phyloP scores from a whole-genome alignment of 352 stramenopile genomes.

The Saprolegnia diclina region DNA sequence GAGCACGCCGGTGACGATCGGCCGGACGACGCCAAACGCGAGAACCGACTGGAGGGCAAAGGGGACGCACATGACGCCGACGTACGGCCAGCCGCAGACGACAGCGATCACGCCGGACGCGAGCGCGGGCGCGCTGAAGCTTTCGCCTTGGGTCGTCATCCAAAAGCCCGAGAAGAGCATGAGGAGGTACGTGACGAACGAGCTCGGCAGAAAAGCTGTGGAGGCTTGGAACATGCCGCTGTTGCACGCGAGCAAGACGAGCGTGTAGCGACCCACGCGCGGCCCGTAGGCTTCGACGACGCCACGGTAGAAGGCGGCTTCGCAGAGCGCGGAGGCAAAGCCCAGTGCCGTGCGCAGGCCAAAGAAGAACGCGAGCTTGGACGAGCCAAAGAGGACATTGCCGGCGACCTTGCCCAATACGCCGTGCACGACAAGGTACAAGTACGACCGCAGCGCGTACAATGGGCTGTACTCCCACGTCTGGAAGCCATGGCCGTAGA shows the following conservation, averaged over 20 bases:
- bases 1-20: conserved; percentile 41
- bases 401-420: conserved; percentile 38
- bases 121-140: conserved; percentile 48
- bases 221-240: conserved; percentile 91
- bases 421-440: conserved; percentile 82
- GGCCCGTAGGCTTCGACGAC: conserved; percentile 55
- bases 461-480: conserved; percentile 89
- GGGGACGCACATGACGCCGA: conserved; percentile 93
- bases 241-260: conserved; percentile 78
- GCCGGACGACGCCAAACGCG: conserved; percentile 44
- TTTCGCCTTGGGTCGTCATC: conserved; percentile 64
- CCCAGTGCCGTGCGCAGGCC: conserved; percentile 77
- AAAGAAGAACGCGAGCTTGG: conserved; percentile 88
- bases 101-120: conserved; percentile 87
- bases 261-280: conserved; percentile 53
- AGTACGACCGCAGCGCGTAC: conserved; percentile 95
- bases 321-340: conserved; percentile 66
- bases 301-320: conserved; percentile 82
- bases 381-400: conserved; percentile 33
- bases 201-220: conserved; percentile 90
- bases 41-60: conserved; percentile 83
- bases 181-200: conserved; percentile 82
- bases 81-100: conserved; percentile 96
- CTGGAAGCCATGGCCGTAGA: conserved; percentile 89
- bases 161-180: conserved; percentile 72